A percentile compares a stretch with the other conserved stretches of the same genome.
These are phyloP conservation scores for Daldinia sp. DNA, from an alignment of 2,329 filamentous ascomycete species.

Conservation along the genomic window DNA sequence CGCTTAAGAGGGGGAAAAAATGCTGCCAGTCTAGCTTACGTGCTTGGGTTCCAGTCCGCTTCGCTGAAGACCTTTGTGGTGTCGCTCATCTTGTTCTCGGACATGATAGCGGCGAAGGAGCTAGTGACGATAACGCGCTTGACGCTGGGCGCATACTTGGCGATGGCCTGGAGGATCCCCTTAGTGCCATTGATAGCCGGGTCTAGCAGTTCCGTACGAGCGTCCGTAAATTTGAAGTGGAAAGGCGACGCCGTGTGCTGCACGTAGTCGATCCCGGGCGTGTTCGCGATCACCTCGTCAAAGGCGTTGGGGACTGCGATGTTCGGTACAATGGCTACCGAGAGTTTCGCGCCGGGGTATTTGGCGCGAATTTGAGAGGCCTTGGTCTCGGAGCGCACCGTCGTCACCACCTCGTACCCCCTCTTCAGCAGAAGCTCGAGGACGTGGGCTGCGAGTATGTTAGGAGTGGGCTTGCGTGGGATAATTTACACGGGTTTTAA, in stretches of 20 bases:
- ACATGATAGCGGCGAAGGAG: constrained; percentile 66
- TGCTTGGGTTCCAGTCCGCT: constrained; percentile 66
- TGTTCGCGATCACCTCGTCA: constrained; percentile 67
- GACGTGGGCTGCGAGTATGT: constrained; percentile 60
- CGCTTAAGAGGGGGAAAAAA: no score
- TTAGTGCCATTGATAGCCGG: constrained; percentile 71
- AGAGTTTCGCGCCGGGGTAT: constrained; percentile 61
- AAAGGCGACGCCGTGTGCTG: constrained; percentile 73
- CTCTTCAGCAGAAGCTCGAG: constrained; percentile 65
- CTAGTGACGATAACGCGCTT: constrained; percentile 76
- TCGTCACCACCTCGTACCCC: constrained; percentile 66
- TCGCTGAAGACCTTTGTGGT: constrained; percentile 59
- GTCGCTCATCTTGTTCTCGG: constrained; percentile 55
- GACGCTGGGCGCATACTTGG: constrained; percentile 68
- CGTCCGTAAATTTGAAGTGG: constrained; percentile 65
- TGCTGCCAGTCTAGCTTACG: constrained; percentile 30
- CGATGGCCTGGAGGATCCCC: constrained; percentile 78
- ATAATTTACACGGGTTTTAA: constrained; percentile 2
- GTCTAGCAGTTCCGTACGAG: constrained; percentile 66
- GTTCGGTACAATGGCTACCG: constrained; percentile 76
- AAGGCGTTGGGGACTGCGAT: constrained; percentile 81
- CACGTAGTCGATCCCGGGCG: constrained; percentile 65
- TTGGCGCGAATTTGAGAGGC: constrained; percentile 64
- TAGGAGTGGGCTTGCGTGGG: neutral
- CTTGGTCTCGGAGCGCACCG: constrained; percentile 67